Percentiles rank a stretch among this genome's conserved stretches.
These are phyloP conservation scores for Simplicillium sp. DNA, from an alignment of 2,329 filamentous ascomycete genomes.

Conservation along the genomic window DNA sequence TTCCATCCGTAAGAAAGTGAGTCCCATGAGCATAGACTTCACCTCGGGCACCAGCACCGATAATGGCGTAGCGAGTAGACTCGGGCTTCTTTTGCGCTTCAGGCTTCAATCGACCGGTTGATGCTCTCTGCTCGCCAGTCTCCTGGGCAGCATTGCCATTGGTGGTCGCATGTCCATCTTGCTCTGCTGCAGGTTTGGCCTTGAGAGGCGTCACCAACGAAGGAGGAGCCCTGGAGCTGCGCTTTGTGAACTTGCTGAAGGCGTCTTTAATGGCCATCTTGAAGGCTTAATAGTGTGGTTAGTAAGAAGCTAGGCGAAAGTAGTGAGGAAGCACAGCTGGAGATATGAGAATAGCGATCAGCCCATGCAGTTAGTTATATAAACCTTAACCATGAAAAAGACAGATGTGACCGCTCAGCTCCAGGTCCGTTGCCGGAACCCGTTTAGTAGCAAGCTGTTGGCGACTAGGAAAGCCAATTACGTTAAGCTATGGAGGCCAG, in stretches of 20 bases:
- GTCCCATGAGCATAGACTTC: slow-evolving; percentile 64
- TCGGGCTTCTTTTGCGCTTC: slow-evolving; percentile 19
- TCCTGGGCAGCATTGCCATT: not conserved
- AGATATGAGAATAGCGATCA: slow-evolving; percentile 8
- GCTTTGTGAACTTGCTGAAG: slow-evolving; percentile 10
- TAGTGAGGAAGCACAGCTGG: slow-evolving; percentile 3
- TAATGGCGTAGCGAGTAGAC: slow-evolving; percentile 62
- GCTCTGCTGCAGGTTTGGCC: not conserved
- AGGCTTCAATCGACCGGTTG: not conserved
- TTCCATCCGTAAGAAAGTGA: slow-evolving; percentile 51
- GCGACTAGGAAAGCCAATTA: too few relatives aligned
- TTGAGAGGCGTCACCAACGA: slow-evolving; percentile 1
- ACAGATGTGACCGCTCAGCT: too few relatives aligned
- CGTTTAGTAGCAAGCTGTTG: too few relatives aligned
- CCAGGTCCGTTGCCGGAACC: too few relatives aligned
- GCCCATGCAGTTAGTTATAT: too few relatives aligned
- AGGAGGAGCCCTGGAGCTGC: slow-evolving; percentile 4
- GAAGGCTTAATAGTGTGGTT: not conserved
- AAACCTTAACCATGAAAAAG: too few relatives aligned
- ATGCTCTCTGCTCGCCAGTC: not conserved
- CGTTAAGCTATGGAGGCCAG: too few relatives aligned
- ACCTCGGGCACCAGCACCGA: slow-evolving; percentile 76
- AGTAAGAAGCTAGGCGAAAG: not conserved
- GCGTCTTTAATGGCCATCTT: slow-evolving; percentile 14
- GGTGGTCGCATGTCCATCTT: not conserved